Base-by-base conservation (phyloP, 768 basidiomycete species). In the Paxillus rubicundulus region DNA sequence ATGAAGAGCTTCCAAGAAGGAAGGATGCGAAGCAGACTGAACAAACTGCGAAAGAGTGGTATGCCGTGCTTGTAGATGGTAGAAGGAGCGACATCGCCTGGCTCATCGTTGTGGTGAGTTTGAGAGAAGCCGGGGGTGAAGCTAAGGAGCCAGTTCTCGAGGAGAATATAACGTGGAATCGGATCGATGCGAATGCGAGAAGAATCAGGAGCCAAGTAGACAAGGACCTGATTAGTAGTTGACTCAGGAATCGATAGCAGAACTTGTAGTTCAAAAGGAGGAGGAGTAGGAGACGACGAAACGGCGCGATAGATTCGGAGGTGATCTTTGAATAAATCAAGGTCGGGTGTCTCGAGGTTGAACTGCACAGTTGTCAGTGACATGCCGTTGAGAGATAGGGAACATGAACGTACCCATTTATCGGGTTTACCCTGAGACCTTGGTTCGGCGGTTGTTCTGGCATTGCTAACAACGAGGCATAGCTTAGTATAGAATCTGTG, bases 1-100 rank as follows among this genome's bases (percentile, higher is more conserved):
- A 80, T 84, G 67, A 79, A 79, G 46, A 86, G 77, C 66, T 80
- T 85, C 88, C 89, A 92, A 0, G 86, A 75, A 16, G 90, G 90
- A 4, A 91, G 77, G 21, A 89, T 76, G 48, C 88, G 79, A 42
- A 92, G 75, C 39, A 92, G 69, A 47, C 82, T 85, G 55, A 63
- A 74, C 74, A 92, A 6, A 63, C 87, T 88, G 45, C 90, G 79
- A 73, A 92, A 92, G 17, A 91, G 77, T 30, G 87, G 79, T 61
- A 92, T 92, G 33, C 86, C 83, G 60, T 91, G 85, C 69, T 92
- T 92, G 78, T 92, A 92, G 49, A 90, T 85, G 12, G 85, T 87
- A 0, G 89, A 78, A 33, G 86, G 81, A 13, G 84, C 80, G 36
- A 86, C 75, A 53, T 86, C 85, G 45, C 68, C 59, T 40, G 53